phyloP scores from a whole-genome alignment of 768 basidiomycete genomes.

The Kwoniella newhampshirensis region DNA sequence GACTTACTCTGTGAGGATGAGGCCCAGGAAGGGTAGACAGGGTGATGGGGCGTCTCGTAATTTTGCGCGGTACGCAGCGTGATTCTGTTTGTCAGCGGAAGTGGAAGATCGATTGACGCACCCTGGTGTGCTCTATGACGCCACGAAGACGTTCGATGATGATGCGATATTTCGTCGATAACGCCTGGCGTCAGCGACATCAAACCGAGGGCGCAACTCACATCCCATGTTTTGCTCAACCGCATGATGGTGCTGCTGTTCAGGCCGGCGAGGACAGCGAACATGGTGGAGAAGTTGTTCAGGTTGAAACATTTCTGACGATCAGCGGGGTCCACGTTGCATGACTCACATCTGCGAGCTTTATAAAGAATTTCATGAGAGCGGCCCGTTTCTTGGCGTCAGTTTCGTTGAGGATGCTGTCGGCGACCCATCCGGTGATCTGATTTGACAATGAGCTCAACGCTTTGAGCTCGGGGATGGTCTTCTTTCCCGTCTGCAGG shows the following conservation, averaged over 20 bases:
- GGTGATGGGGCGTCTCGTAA: slow-evolving; percentile 87
- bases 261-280: slow-evolving; percentile 88
- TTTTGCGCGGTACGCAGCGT: slow-evolving; percentile 67
- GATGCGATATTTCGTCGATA: slow-evolving; percentile 78
- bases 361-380: slow-evolving; percentile 85
- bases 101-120: slow-evolving; percentile 60
- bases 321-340: background rate
- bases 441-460: slow-evolving; percentile 85
- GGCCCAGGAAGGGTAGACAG: slow-evolving; percentile 91
- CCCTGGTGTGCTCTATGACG: slow-evolving; percentile 76
- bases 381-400: slow-evolving; percentile 79
- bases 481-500: slow-evolving; percentile 73
- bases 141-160: slow-evolving; percentile 77
- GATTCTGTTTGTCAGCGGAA: slow-evolving; percentile 57
- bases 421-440: slow-evolving; percentile 83
- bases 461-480: slow-evolving; percentile 68
- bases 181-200: slow-evolving; percentile 59
- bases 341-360: slow-evolving; percentile 62
- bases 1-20: slow-evolving; percentile 54
- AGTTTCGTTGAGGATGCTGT: slow-evolving; percentile 84
- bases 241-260: slow-evolving; percentile 94
- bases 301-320: slow-evolving; percentile 77
- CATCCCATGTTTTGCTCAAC: slow-evolving; percentile 88
- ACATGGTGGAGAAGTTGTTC: slow-evolving; percentile 87
- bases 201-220: slow-evolving; percentile 55